A percentile compares a stretch with the other conserved stretches of the same genome.
These are phyloP conservation scores for Simmondsia chinensis DNA, from an alignment of 148 eudicot species.

Conservation along the genomic window DNA sequence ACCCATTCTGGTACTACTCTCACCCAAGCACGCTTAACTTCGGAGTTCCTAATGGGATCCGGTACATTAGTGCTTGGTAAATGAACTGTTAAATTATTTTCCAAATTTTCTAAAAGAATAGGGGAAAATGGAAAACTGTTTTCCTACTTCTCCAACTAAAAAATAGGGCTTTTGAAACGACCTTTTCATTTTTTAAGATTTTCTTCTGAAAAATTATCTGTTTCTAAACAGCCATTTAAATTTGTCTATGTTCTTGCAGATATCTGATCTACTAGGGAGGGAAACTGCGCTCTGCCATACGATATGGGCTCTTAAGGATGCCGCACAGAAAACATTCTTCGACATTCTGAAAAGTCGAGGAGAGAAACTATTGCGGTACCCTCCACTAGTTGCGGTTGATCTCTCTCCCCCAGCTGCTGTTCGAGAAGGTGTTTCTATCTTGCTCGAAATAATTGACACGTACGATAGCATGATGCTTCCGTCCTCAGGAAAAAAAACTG, in stretches of 20 bases:
- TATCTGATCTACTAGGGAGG: constrained; percentile 80
- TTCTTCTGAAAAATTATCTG: no score
- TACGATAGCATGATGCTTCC: constrained; percentile 94
- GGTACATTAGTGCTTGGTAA: no score
- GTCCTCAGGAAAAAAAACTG: constrained; percentile 60
- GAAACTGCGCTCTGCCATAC: constrained; percentile 91
- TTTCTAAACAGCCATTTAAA: no score
- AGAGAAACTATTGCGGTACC: constrained; percentile 90
- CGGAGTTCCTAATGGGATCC: no score
- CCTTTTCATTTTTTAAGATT: no score
- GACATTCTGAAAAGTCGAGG: constrained; percentile 86
- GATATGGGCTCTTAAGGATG: constrained; percentile 83
- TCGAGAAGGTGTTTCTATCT: constrained; percentile 80
- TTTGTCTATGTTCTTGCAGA: constrained; percentile 27
- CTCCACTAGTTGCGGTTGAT: constrained; percentile 85
- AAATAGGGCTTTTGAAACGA: no score
- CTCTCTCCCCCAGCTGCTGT: constrained; percentile 92
- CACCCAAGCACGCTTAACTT: no score
- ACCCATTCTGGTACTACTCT: no score
- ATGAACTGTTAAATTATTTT: no score
- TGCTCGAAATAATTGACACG: constrained; percentile 81
- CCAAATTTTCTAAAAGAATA: no score
- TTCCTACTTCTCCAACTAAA: no score
- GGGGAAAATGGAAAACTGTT: no score
- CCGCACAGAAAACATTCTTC: constrained; percentile 92